A percentile compares a stretch with the other conserved stretches of the same genome.
Conservation (phyloP, 495 filamentous ascomycete species). For the Aspergillus heteromorphus region DNA sequence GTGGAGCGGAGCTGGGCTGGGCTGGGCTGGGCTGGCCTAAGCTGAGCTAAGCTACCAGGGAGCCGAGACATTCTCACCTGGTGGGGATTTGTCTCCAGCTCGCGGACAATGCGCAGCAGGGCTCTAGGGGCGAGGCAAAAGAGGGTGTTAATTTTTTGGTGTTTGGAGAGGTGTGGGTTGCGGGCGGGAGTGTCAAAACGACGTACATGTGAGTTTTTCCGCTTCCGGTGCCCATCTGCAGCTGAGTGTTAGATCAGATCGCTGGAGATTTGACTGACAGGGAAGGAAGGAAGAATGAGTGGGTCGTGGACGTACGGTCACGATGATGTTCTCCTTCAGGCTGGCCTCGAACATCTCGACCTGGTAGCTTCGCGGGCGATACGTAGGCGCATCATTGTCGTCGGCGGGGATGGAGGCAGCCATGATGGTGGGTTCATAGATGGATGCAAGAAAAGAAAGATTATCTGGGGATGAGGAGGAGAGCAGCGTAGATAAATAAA, state of each 20-base stretch:
- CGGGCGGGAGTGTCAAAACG: neutral
- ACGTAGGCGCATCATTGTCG: slow-evolving; percentile 13
- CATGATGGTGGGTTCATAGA: neutral
- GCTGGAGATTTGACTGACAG: neutral
- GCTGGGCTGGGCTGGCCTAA: too few species aligned
- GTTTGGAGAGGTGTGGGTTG: neutral
- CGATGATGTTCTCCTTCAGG: slow-evolving; percentile 73
- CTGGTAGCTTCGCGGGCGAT: slow-evolving; percentile 68
- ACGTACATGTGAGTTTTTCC: slow-evolving; percentile 89
- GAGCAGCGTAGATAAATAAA: too few species aligned
- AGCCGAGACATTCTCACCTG: too few species aligned
- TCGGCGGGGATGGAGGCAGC: neutral
- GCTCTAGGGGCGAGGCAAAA: slow-evolving; percentile 42
- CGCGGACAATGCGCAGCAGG: slow-evolving; percentile 65
- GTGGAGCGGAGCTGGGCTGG: too few species aligned
- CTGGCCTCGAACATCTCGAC: slow-evolving; percentile 86
- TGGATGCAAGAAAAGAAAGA: neutral
- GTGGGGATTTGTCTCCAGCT: slow-evolving; percentile 58
- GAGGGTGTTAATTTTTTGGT: neutral
- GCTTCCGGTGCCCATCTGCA: slow-evolving; percentile 86
- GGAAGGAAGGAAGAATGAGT: neutral
- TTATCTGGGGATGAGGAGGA: neutral
- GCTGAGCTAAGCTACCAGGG: too few species aligned
- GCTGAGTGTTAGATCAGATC: neutral
- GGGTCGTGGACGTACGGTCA: slow-evolving; percentile 56